Conservation (phyloP, 176 grass and related monocot genomes). For the Juncus inflexus region DNA sequence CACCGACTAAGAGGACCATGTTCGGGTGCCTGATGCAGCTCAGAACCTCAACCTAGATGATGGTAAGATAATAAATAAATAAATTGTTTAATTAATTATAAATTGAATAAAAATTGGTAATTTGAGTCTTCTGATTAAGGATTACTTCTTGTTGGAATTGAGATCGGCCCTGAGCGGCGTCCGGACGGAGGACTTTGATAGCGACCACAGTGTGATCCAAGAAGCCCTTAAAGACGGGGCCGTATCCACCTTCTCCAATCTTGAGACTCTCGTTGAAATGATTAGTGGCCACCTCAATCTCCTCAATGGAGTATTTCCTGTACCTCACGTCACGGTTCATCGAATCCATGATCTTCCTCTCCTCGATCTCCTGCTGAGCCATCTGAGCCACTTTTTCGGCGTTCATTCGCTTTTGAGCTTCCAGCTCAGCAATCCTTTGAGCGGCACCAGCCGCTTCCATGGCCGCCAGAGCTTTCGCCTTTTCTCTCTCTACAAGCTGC, state of each 20-base stretch:
- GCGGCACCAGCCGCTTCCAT: constrained; percentile 55
- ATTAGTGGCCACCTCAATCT: constrained; percentile 75
- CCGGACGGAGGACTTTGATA: constrained; percentile 86
- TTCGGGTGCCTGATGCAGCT: constrained; percentile 92
- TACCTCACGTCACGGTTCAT: constrained; percentile 39
- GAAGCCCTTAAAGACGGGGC: constrained; percentile 72
- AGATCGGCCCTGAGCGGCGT: constrained; percentile 71
- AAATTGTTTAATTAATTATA: background rate
- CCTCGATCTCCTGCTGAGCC: constrained; percentile 57
- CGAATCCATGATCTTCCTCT: constrained; percentile 30
- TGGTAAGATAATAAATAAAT: constrained; percentile 5
- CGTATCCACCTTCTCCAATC: constrained; percentile 92
- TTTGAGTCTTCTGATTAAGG: background rate
- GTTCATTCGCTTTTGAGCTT: constrained; percentile 57
- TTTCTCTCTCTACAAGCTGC: constrained; percentile 69
- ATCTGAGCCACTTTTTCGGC: constrained; percentile 59
- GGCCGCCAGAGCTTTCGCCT: constrained; percentile 51
- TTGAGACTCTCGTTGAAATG: constrained; percentile 56
- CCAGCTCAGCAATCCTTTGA: constrained; percentile 64
- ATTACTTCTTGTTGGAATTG: constrained; percentile 90
- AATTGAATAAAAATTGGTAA: background rate
- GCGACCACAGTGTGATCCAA: constrained; percentile 83
- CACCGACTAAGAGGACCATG: constrained; percentile 93
- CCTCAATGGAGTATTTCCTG: constrained; percentile 62
- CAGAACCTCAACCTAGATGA: constrained; percentile 59